Percentiles rank a stretch among this genome's conserved stretches.
Conservation (phyloP, 2,329 filamentous ascomycete genomes). For the Fusarium dlaminii region DNA sequence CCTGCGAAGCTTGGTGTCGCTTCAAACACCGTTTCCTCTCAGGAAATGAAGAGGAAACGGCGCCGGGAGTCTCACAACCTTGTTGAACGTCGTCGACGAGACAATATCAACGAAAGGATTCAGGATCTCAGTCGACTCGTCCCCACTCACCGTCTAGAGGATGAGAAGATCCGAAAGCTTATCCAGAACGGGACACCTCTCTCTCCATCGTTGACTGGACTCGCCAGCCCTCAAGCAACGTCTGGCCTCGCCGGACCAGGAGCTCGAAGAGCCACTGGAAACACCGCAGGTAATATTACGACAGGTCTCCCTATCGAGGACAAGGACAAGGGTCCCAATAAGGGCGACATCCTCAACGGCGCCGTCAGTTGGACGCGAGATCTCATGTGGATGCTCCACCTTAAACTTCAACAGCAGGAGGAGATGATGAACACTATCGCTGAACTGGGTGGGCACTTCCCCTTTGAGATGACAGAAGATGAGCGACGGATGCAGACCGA, state of each 20-base stretch:
- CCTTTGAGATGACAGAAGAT: constrained; percentile 87
- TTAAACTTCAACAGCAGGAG: constrained; percentile 90
- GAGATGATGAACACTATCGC: constrained; percentile 81
- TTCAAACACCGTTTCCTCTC: constrained; percentile 71
- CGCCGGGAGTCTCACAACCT: constrained; percentile 95
- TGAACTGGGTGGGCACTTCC: constrained; percentile 77
- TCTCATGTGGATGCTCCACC: constrained; percentile 94
- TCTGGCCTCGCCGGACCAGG: constrained; percentile 87
- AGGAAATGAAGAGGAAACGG: constrained; percentile 92
- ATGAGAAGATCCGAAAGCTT: constrained; percentile 96
- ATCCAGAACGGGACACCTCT: constrained; percentile 91
- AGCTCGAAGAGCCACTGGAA: constrained; percentile 79
- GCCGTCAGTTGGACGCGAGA: constrained; percentile 97
- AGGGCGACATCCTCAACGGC: constrained; percentile 97
- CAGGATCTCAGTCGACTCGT: constrained; percentile 95
- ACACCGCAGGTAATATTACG: constrained; percentile 82
- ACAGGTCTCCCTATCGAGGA: constrained; percentile 93
- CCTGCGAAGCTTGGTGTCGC: constrained; percentile 81
- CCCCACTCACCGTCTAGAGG: constrained; percentile 89
- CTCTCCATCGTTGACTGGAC: constrained; percentile 80
- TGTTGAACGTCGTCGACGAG: constrained; percentile 91
- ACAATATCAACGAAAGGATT: constrained; percentile 99
- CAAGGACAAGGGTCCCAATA: constrained; percentile 98
- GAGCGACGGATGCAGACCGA: constrained; percentile 96
- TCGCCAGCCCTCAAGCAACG: constrained; percentile 78